A percentile compares a stretch with the other conserved stretches of the same genome.
Conservation (phyloP, 192 early-diverging fungal genomes). For the Chytriomyces sp. region DNA sequence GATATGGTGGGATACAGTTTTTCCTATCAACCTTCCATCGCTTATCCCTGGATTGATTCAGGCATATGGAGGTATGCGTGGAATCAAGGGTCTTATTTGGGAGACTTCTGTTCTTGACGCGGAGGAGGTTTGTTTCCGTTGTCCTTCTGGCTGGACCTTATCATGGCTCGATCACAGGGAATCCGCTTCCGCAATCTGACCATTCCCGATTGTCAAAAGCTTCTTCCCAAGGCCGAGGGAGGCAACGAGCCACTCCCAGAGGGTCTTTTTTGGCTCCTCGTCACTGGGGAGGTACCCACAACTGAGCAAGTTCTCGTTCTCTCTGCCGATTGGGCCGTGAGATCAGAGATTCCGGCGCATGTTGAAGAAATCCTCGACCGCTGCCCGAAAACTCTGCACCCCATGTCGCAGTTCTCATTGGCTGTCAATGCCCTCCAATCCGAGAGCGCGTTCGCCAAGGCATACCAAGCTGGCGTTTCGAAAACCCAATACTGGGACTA, state of each 20-base stretch:
- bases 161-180: conserved; percentile 55
- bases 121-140: conserved; percentile 66
- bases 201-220: conserved; percentile 94
- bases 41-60: conserved; percentile 6
- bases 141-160: too few relatives aligned
- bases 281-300: conserved; percentile 97
- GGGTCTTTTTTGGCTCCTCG: conserved; percentile 96
- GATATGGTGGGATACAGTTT: conserved; percentile 72
- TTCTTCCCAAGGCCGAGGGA: conserved; percentile 83
- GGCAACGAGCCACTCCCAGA: conserved; percentile 96
- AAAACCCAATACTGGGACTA: conserved; percentile 97
- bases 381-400: conserved; percentile 98
- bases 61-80: conserved; percentile 97
- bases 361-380: conserved; percentile 98
- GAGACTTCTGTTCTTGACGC: conserved; percentile 97
- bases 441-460: conserved; percentile 96
- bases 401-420: conserved; percentile 97
- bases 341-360: conserved; percentile 86
- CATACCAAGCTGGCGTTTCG: conserved; percentile 88
- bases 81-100: conserved; percentile 98
- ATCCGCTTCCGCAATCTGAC: conserved; percentile 96
- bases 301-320: conserved; percentile 84
- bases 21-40: too few relatives aligned
- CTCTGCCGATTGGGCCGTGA: conserved; percentile 96
- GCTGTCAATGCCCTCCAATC: conserved; percentile 97